Evolutionary conservation across 176 grass and related monocot species (phyloP).

Genomic region (Panicum miliaceum): DNA sequence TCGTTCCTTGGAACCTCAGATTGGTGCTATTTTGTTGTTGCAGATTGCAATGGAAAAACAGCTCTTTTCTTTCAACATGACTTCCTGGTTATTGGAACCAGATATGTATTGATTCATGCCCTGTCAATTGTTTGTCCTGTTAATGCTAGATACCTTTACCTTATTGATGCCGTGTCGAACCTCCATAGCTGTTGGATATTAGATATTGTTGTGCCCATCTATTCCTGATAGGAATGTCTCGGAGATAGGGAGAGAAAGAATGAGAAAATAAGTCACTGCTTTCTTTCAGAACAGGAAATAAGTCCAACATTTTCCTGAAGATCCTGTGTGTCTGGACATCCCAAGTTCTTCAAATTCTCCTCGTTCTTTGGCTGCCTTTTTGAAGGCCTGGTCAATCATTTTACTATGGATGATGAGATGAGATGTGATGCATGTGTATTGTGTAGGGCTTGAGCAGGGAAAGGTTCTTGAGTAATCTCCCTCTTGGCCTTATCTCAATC

Average conservation of each 20-base stretch:
- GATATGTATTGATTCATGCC: background rate
- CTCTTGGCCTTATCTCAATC: background rate
- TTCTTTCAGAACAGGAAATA: background rate
- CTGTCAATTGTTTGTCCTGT: background rate
- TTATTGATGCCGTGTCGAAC: background rate
- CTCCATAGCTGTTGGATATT: background rate
- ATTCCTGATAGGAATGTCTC: background rate
- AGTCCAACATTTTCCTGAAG: background rate
- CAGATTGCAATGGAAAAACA: background rate
- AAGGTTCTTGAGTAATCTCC: background rate
- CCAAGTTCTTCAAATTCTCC: background rate
- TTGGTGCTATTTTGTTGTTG: background rate
- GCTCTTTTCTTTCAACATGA: background rate
- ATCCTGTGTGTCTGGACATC: background rate
- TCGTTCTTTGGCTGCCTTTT: background rate
- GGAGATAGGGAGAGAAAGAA: background rate
- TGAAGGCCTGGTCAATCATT: background rate
- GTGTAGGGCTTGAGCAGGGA: background rate
- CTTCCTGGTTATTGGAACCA: background rate
- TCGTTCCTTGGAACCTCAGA: background rate
- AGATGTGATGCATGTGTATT: background rate
- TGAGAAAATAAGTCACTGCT: background rate
- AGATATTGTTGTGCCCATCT: background rate
- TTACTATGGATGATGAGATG: background rate
- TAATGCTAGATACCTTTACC: background rate